Evolutionary conservation across 306 rosid genomes (phyloP), one percentile per base, ranked within the genome.

Genomic region (Echinosophora koreensis): DNA sequence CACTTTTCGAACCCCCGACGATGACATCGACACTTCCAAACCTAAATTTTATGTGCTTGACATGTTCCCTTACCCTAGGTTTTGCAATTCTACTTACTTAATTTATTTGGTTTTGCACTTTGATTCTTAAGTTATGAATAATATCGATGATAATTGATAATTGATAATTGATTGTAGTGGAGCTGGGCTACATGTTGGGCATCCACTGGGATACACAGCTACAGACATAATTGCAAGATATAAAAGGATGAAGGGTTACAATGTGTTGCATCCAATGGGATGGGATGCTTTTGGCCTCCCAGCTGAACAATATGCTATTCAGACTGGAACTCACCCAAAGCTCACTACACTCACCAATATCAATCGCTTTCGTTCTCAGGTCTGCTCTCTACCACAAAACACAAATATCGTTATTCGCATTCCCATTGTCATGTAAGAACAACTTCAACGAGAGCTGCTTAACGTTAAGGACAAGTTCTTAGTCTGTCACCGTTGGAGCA

Each of bases 1-100:
- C 44, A 92, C 97, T 56, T 95, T 92, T 67, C 83, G 86, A 80
- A 95, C 97, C 11, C 96, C 97, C 0, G 97, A 92, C 60, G 97
- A 94, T 57, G 97, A 95, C 35, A 73, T 92, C 60, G 97, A 95
- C 62, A 80, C 82, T 13, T 86, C 96, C 13, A 95, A 95, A 50
- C 98, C 98, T n/a, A 95, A 95, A 66, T 95, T 66, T 71, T 95
- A 95, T 57, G 97, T 90, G 17, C 98, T 92, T 11, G 98, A 95
- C 74, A 95, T 92, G 98, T 95, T 95, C 68, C 98, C 98, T 69
- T 95, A 95, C 87, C 98, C 98, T 77, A 95, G 97, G 98, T 95
- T 76, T 50, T 75, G 44, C 10, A 59, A 44, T 65, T 58, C 1
- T 46, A 63, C 8, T 27, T 22, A 22, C 0, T 22, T 22, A 22